Base-by-base conservation (phyloP, 495 filamentous ascomycete genomes). In the Amniculicola lignicola region DNA sequence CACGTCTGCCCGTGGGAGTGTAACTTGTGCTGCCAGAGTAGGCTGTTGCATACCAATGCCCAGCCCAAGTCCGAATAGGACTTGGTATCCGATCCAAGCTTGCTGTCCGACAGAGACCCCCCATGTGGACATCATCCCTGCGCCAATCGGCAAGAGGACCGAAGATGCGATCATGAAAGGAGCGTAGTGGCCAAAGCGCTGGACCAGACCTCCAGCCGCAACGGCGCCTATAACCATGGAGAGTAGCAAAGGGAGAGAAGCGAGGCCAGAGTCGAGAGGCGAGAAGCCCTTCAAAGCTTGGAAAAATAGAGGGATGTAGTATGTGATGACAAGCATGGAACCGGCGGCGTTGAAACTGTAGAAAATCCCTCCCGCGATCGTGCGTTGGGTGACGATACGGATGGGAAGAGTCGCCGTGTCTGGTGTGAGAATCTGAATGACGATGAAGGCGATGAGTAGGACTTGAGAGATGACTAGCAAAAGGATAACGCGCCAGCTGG, bases 281-380 rank as follows among this genome's bases (percentile, higher is more conserved):
- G 74, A 74, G 0, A 79, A 80, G 42, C 77, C 80, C 66, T 90
- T 85, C 67, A 95, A 82, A 4, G 88, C 81, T 64, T 96, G 90
- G 76, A 96, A 94, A 85, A 86, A 96, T 60, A 92, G 85, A 0
- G 90, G 89, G 16, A 95, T 70, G 74, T 86, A 85, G 48, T 65
- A 63, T 2, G 56, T 36, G 18, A 52, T 27, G 28, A 86, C 70
- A 49, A 92, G 80, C 70, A 89, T 88, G 0, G 77, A 68, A n/a
- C 77, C 79, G 21, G 82, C 84, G 7, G 86, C 54, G 57, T 71
- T 74, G 61, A 83, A 75, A 19, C 70, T 59, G 66, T 80, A 88
- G 54, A 78, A 71, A 0, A 74, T 67, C 3, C 75, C 68, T 2
- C 74, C 74, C 62, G 77, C 77, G 10, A 95, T 79, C 41, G 74